Conservation (phyloP, 352 stramenopile species). For the Globisporangium rhizosaccharum region DNA sequence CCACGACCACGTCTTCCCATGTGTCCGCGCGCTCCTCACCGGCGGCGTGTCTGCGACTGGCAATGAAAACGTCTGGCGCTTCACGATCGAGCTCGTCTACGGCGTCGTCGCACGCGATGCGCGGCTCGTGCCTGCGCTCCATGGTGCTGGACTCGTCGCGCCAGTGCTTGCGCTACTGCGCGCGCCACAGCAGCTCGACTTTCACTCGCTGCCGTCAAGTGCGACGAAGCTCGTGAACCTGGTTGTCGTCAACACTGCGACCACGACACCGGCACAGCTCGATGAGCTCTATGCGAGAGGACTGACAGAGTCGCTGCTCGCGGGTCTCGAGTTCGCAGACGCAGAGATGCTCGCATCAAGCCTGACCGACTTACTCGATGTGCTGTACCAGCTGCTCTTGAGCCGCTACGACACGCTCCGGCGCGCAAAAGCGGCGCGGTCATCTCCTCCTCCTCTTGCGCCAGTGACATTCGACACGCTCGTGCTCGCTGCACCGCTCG, state of each 20-base stretch:
- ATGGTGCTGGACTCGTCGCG: constrained; percentile 18
- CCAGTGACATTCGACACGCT: constrained; percentile 27
- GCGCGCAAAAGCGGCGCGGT: constrained; percentile 12
- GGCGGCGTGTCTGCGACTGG: not conserved
- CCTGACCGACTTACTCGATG: constrained; percentile 25
- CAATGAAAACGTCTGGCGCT: constrained; percentile 45
- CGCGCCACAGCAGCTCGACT: constrained; percentile 18
- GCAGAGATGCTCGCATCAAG: constrained; percentile 5
- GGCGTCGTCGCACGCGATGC: constrained; percentile 32
- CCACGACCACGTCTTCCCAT: constrained; percentile 37
- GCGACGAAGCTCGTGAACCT: constrained; percentile 26
- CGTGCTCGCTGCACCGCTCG: constrained; percentile 19
- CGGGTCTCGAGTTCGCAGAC: constrained; percentile 21
- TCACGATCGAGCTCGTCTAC: constrained; percentile 44
- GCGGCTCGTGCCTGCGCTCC: constrained; percentile 18
- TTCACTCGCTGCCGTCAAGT: constrained; percentile 26
- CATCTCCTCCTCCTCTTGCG: not conserved
- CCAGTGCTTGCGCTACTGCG: constrained; percentile 27
- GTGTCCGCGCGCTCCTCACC: constrained; percentile 23
- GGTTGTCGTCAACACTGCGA: constrained; percentile 19
- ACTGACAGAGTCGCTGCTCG: constrained; percentile 21
- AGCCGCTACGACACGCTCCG: constrained; percentile 24
- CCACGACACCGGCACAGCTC: constrained; percentile 5
- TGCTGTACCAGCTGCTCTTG: constrained; percentile 33
- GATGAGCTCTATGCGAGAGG: constrained; percentile 29